Conservation (phyloP, 2,329 filamentous ascomycete species). For the Diplodia corticola region DNA sequence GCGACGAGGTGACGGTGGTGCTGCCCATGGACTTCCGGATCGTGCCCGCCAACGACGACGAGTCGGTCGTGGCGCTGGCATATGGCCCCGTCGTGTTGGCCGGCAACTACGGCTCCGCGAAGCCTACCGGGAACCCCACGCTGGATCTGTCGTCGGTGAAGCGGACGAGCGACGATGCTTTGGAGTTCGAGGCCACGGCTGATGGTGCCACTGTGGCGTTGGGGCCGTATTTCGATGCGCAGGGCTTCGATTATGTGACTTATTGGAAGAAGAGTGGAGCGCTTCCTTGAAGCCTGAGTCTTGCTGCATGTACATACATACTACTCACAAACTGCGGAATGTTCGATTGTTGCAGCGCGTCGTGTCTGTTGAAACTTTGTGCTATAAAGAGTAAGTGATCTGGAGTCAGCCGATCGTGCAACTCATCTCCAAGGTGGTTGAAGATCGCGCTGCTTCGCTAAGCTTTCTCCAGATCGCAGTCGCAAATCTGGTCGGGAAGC, state of each 20-base stretch:
- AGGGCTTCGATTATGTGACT: slow-evolving; percentile 32
- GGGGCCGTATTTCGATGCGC: slow-evolving; percentile 32
- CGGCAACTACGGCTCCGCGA: slow-evolving; percentile 46
- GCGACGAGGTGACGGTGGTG: slow-evolving; percentile 47
- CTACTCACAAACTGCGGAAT: no score
- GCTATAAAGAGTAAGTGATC: no score
- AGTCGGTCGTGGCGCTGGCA: slow-evolving; percentile 46
- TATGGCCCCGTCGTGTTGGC: slow-evolving; percentile 51
- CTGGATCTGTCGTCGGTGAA: slow-evolving; percentile 27
- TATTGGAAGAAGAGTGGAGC: slow-evolving; percentile 29
- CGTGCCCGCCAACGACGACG: slow-evolving; percentile 51
- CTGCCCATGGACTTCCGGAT: slow-evolving; percentile 50
- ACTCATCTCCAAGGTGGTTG: background rate
- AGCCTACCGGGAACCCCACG: slow-evolving; percentile 25
- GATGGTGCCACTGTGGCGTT: slow-evolving; percentile 27
- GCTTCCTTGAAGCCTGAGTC: background rate
- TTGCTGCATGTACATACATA: background rate
- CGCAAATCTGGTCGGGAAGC: background rate
- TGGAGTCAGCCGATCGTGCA: no score
- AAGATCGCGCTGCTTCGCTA: background rate
- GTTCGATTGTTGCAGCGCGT: no score
- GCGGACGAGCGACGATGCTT: slow-evolving; percentile 21
- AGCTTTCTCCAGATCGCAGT: background rate
- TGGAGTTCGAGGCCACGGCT: slow-evolving; percentile 29
- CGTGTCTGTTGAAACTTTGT: no score